A percentile compares a stretch with the other conserved stretches of the same genome.
phyloP scores from a whole-genome alignment of 139 green algal genomes.

The Auxenochlorella protothecoides region DNA sequence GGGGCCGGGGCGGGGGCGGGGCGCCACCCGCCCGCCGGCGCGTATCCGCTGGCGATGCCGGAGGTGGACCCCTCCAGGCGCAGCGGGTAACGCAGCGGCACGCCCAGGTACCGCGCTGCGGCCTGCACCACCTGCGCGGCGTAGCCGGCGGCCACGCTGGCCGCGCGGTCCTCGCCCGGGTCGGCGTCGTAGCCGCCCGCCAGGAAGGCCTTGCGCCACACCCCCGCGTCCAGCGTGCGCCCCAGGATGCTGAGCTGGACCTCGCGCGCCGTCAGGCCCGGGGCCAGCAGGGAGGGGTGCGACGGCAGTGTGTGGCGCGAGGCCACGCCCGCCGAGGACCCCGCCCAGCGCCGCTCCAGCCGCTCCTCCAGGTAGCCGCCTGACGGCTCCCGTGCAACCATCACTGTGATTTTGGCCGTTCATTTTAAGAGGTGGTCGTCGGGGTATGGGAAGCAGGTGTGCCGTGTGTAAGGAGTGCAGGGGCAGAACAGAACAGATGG shows the following conservation, averaged over 20 bases:
- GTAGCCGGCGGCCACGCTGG: conserved; percentile 42
- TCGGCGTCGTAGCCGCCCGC: conserved; percentile 1
- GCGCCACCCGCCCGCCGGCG: conserved; percentile 8
- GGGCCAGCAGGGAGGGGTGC: too few species aligned
- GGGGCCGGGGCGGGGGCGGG: neutral
- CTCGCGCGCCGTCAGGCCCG: neutral
- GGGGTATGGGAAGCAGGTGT: neutral
- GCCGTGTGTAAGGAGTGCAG: neutral
- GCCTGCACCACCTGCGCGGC: conserved; percentile 43
- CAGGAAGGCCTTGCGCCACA: conserved; percentile 17
- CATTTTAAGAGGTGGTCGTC: neutral
- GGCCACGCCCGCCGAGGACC: neutral
- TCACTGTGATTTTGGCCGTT: conserved; percentile 8
- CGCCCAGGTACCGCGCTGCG: conserved; percentile 42
- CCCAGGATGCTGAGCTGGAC: conserved; percentile 9
- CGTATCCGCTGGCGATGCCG: conserved; percentile 31
- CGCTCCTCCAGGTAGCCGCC: conserved; percentile 18
- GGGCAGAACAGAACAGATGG: neutral
- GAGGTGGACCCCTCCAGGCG: conserved; percentile 31
- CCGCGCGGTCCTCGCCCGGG: conserved; percentile 20
- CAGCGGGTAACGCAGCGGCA: conserved; percentile 59
- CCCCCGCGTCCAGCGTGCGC: conserved; percentile 6
- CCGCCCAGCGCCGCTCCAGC: conserved; percentile 24
- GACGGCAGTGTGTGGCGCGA: too few species aligned
- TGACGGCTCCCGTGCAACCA: conserved; percentile 2